Base-by-base conservation (phyloP, 2,329 filamentous ascomycete species). In the Paraconiothyrium sp. region DNA sequence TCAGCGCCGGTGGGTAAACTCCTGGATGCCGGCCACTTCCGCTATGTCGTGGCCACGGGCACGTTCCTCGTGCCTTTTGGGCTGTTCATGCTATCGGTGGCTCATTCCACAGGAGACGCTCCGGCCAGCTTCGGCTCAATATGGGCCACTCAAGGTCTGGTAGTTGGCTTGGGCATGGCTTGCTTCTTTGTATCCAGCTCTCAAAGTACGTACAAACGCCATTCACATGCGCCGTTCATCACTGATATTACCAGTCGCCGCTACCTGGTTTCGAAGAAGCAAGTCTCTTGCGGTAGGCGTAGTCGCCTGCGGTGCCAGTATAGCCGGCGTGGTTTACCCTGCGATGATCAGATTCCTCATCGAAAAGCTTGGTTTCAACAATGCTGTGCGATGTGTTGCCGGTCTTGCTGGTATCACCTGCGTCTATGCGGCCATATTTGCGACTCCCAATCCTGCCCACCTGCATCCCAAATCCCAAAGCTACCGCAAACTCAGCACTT, bases 141-240 rank as follows among this genome's bases (percentile, higher is more conserved):
- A 27, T 83, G 81, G 81, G 69, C 80, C 11, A 81, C 81, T 4
- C 82, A 84, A 67, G 83, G 83, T 4, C 67, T 85, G 43, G 69
- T 84, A 41, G 77, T 78, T 30, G 82, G 82, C 5, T 60, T 84
- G 10, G 83, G 83, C 10, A 84, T 84, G 83, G 78, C 81, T n/a
- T 84, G 82, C 64, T 84, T 83, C 71, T 85, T 85, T 64, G 83
- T 84, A 4, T 80, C 80, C 27, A 83, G 82, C 63, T 84, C 83
- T 27, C 82, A 84, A 74, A 77, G 82, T 84, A 77, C 60, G 78
- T 71, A 7, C 2, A 10, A 14, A 5, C 5, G 35, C 14, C 32
- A n/a, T 6, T 1, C 24, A 32, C 52, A 6, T 37, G 5, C 39
- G 49, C 56, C 30, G 64, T 58, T 6, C 39, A 7, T 35, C 22